Conservation (phyloP, 176 grass and related monocot species). For the Canna indica region DNA sequence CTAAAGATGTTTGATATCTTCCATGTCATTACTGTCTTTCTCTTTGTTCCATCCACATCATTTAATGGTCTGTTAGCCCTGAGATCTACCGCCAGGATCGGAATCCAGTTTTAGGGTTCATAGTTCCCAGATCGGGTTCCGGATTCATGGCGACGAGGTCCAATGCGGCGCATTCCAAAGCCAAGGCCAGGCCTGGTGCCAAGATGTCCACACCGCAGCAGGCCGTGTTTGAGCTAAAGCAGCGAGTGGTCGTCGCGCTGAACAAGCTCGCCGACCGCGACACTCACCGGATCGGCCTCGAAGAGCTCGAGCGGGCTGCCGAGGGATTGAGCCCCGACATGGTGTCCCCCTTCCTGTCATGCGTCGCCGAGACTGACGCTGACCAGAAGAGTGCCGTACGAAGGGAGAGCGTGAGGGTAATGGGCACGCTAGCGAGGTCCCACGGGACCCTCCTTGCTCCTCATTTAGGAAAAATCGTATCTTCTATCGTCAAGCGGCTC, state of each 20-base stretch:
- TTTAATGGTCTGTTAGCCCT: too few species aligned
- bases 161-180: constrained; percentile 33
- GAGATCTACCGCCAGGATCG: background rate
- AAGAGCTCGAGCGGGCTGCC: constrained; percentile 49
- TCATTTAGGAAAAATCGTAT: constrained; percentile 52
- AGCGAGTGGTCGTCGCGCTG: constrained; percentile 54
- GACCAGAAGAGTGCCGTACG: constrained; percentile 76
- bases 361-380: constrained; percentile 61
- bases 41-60: background rate
- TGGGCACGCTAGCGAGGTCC: constrained; percentile 47
- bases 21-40: too few species aligned
- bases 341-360: constrained; percentile 74
- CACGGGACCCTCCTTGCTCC: constrained; percentile 50
- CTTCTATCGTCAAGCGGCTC: constrained; percentile 58
- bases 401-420: constrained; percentile 69
- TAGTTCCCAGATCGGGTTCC: background rate
- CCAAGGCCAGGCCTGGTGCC: constrained; percentile 24
- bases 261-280: constrained; percentile 87
- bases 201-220: constrained; percentile 6
- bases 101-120: background rate
- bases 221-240: constrained; percentile 67
- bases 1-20: background rate
- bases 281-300: constrained; percentile 69
- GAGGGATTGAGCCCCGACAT: constrained; percentile 50
- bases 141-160: constrained; percentile 46